These are phyloP conservation scores for Morella rubra DNA, from an alignment of 306 rosid species.

Conservation along the genomic window DNA sequence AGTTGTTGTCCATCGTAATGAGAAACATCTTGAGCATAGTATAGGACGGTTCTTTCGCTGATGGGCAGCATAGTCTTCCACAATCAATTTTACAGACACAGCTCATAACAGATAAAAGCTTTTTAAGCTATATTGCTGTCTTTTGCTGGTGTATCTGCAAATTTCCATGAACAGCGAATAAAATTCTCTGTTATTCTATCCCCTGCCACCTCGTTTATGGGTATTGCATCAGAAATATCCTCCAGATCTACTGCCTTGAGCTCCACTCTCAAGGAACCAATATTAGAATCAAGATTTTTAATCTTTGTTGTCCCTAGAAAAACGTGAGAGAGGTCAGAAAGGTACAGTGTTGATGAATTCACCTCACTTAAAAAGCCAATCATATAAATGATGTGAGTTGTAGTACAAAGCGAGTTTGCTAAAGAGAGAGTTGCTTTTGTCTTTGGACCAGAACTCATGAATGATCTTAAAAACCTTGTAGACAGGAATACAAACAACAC, in stretches of 20 bases:
- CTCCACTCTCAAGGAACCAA: constrained; percentile 48
- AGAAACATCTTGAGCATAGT: no score
- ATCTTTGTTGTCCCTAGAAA: constrained; percentile 62
- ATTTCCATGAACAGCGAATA: constrained; percentile 55
- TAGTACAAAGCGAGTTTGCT: not conserved
- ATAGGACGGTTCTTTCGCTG: not conserved
- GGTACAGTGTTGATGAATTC: not conserved
- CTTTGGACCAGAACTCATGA: not conserved
- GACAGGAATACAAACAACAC: not conserved
- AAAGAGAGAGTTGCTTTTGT: not conserved
- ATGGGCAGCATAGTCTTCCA: not conserved
- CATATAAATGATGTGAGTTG: not conserved
- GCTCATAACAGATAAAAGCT: not conserved
- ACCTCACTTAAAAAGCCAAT: not conserved
- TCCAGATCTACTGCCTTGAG: constrained; percentile 41
- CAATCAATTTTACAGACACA: not conserved
- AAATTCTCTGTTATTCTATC: constrained; percentile 35
- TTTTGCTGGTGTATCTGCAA: constrained; percentile 47
- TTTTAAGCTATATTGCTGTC: not conserved
- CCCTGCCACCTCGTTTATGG: constrained; percentile 44
- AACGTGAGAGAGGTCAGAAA: not conserved
- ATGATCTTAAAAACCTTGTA: no score
- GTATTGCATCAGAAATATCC: constrained; percentile 49
- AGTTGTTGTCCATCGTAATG: not conserved
- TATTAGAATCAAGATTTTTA: constrained; percentile 53